Evolutionary conservation across 129 eudicot species (phyloP).

Genomic region (Tagetes patula): DNA sequence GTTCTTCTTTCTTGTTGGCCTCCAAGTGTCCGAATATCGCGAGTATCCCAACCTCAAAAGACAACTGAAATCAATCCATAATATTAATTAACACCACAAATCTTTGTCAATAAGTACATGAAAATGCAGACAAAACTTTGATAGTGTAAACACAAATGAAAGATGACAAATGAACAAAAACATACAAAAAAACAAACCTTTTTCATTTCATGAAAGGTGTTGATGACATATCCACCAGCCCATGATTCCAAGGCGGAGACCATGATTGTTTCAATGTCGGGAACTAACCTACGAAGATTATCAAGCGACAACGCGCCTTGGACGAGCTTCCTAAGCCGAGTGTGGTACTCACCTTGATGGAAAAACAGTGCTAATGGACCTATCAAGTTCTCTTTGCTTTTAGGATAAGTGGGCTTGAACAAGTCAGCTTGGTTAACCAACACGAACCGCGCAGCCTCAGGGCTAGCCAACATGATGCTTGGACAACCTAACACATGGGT

Average conservation of each 20-base stretch:
- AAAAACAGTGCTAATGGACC: slow-evolving; percentile 56
- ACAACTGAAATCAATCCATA: slow-evolving; percentile 34
- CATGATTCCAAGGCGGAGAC: slow-evolving; percentile 44
- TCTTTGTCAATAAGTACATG: slow-evolving; percentile 5
- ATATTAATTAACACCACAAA: neutral
- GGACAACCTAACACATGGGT: slow-evolving; percentile 58
- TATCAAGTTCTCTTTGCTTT: slow-evolving; percentile 56
- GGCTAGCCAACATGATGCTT: slow-evolving; percentile 64
- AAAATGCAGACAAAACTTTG: slow-evolving; percentile 17
- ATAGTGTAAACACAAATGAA: slow-evolving; percentile 28
- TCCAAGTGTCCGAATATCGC: slow-evolving; percentile 57
- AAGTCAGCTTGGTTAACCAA: slow-evolving; percentile 50
- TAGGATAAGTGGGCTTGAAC: slow-evolving; percentile 61
- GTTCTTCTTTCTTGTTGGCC: slow-evolving; percentile 39
- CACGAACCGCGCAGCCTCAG: slow-evolving; percentile 59
- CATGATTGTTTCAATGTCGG: slow-evolving; percentile 43
- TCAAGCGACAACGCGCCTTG: slow-evolving; percentile 50
- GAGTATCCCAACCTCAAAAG: slow-evolving; percentile 63
- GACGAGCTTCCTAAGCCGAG: slow-evolving; percentile 51
- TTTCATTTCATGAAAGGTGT: slow-evolving; percentile 59
- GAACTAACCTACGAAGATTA: slow-evolving; percentile 40
- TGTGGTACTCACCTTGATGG: slow-evolving; percentile 58
- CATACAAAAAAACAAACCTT: slow-evolving; percentile 37
- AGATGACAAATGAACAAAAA: slow-evolving; percentile 3
- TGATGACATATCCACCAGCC: slow-evolving; percentile 37